Evolutionary conservation across 148 eudicot genomes (phyloP), one percentile per base, ranked within the genome.

Genomic region (Hydrangea macrophylla): DNA sequence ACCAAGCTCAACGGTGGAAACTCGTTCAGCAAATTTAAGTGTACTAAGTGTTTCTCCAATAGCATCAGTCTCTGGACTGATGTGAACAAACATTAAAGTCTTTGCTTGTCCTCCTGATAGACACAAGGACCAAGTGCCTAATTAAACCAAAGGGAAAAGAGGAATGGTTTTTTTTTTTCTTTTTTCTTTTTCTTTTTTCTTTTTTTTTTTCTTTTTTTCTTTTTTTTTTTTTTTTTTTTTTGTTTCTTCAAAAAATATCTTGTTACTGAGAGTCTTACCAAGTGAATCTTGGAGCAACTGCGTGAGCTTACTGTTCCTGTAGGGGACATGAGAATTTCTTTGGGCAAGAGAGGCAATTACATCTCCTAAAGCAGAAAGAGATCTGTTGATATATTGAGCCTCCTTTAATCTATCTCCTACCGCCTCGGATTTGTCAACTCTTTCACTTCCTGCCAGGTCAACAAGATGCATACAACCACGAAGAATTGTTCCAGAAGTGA

Each of bases 371-470:
- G 96, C 99, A 45, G 97, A 81, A 65, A 91, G 96, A 70, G 99
- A 94, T 77, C 77, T 84, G 78, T 94, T 91, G 22, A 94, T 91
- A 77, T 94, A 90, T 36, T 76, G 83, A n/a, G 97, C 99, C 73
- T 94, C 97, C 82, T 94, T 92, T 63, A 92, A 71, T 75, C 98
- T 68, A 70, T 92, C 98, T 61, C 98, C 96, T 15, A 82, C 81
- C 35, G 82, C 97, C 71, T 91, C 96, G 1, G 99, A 82, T 81
- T 91, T 88, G 26, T 87, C 85, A 28, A 82, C 88, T 59, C 96
- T 90, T 83, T 94, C 99, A 76, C 97, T 94, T 62, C 99, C 99
- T 39, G 99, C 99, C 45, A 94, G 83, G 84, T 94, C 99, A 51
- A 94, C 99, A 33, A 94, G 82, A 82, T 94, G 99, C 97, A 94